Percentiles rank a stretch among this genome's conserved stretches.
Conservation (phyloP, 2,329 filamentous ascomycete species). For the Onygenales sp. region DNA sequence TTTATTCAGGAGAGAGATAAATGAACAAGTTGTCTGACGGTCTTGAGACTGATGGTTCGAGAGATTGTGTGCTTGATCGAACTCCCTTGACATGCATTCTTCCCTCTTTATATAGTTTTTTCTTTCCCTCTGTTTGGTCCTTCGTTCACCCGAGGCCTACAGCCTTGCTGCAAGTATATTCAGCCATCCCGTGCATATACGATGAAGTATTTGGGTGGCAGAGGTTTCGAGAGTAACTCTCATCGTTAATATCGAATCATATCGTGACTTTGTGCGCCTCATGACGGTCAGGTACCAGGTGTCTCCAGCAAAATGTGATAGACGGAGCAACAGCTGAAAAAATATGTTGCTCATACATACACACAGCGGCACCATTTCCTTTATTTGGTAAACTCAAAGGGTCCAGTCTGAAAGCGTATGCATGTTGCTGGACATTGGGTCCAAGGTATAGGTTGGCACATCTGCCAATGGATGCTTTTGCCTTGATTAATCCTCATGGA, state of each 20-base stretch:
- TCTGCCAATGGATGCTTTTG: neutral
- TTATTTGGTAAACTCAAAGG: neutral
- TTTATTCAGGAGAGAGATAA: neutral
- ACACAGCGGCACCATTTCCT: too few relatives aligned
- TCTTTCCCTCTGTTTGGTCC: neutral
- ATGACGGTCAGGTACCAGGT: too few relatives aligned
- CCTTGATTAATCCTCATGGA: too few relatives aligned
- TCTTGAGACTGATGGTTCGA: neutral
- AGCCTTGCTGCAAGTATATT: neutral
- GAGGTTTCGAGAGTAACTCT: neutral
- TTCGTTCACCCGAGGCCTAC: neutral
- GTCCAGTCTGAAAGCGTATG: neutral
- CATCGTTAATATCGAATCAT: too few relatives aligned
- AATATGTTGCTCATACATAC: too few relatives aligned
- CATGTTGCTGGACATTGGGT: neutral
- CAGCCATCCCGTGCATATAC: neutral
- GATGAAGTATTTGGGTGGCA: neutral
- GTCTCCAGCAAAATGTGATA: too few relatives aligned
- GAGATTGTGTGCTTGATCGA: neutral
- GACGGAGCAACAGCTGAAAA: too few relatives aligned
- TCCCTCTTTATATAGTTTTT: neutral
- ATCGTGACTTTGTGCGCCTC: too few relatives aligned
- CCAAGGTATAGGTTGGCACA: neutral
- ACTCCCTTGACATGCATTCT: neutral
- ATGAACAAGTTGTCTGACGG: neutral